Evolutionary conservation across 225 moss, liverwort and hornwort genomes (phyloP).

Genomic region (Sphagnum contortum): DNA sequence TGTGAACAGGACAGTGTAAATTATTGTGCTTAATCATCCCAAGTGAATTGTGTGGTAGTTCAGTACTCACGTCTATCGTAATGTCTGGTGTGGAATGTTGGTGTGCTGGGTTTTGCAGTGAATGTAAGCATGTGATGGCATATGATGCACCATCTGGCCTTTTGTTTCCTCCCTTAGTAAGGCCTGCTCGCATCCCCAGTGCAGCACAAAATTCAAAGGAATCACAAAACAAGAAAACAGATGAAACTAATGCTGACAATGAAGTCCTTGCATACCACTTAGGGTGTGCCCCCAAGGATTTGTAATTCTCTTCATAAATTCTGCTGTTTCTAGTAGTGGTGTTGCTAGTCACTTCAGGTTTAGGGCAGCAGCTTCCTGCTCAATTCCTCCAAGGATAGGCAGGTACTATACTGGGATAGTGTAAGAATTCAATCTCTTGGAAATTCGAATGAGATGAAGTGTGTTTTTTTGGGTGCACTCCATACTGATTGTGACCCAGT

Average conservation of each 20-base stretch:
- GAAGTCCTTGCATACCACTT: conserved; percentile 60
- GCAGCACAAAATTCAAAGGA: conserved; percentile 14
- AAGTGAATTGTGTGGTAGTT: no score
- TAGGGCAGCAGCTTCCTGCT: neutral
- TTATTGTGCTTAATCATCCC: no score
- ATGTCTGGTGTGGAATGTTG: no score
- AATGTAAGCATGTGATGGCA: conserved; percentile 64
- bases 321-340: no score
- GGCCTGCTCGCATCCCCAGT: conserved; percentile 37
- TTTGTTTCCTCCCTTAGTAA: conserved; percentile 69
- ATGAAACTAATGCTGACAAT: conserved; percentile 20
- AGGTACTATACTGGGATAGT: no score
- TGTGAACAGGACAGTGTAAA: no score
- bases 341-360: neutral
- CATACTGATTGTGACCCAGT: no score
- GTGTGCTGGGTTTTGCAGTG: conserved; percentile 20
- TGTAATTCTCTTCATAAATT: neutral
- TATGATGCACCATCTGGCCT: conserved; percentile 68
- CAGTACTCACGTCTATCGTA: no score
- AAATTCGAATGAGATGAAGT: no score
- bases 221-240: conserved; percentile 22
- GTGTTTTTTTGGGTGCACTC: no score
- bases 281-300: conserved; percentile 41
- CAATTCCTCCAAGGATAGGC: no score
- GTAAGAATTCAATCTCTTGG: no score